Conservation (phyloP, 345 rosid species). For the Noccaea caerulescens region DNA sequence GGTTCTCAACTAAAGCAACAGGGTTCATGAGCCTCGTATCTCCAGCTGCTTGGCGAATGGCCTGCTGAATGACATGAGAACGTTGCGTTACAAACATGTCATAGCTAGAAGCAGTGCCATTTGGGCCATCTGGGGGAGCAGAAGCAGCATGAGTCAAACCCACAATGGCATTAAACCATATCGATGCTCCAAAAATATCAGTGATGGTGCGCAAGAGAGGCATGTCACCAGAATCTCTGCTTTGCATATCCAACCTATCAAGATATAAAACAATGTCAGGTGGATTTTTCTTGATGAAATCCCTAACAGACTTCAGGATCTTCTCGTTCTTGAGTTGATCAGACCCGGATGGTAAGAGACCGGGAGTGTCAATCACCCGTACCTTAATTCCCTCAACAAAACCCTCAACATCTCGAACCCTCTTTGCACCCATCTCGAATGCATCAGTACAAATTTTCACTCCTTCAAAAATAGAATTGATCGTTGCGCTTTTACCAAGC, state of each 20-base stretch:
- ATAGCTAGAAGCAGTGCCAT: conserved; percentile 89
- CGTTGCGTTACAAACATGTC: conserved; percentile 98
- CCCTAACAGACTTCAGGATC: conserved; percentile 79
- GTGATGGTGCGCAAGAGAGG: conserved; percentile 92
- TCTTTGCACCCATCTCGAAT: conserved; percentile 83
- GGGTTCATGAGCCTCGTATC: conserved; percentile 99
- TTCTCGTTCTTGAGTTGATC: conserved; percentile 90
- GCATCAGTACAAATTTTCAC: conserved; percentile 84
- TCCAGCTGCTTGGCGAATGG: conserved; percentile 97
- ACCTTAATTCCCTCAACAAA: conserved; percentile 96
- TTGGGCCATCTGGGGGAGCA: conserved; percentile 97
- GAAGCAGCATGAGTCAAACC: conserved; percentile 98
- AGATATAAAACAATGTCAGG: conserved; percentile 97
- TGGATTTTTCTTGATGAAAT: conserved; percentile 81
- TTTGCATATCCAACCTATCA: conserved; percentile 94
- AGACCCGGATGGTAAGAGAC: conserved; percentile 87
- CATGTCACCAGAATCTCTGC: conserved; percentile 90
- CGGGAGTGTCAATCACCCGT: conserved; percentile 92
- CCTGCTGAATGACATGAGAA: conserved; percentile 90
- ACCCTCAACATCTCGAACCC: conserved; percentile 90
- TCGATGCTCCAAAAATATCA: conserved; percentile 85
- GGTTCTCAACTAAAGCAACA: conserved; percentile 92
- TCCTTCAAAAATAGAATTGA: conserved; percentile 95
- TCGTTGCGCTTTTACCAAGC: conserved; percentile 96
- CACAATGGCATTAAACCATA: conserved; percentile 99